Percentiles rank a stretch among this genome's conserved stretches.
These are phyloP conservation scores for Solanum appendiculatum DNA, from an alignment of 257 asterid genomes.

Conservation along the genomic window DNA sequence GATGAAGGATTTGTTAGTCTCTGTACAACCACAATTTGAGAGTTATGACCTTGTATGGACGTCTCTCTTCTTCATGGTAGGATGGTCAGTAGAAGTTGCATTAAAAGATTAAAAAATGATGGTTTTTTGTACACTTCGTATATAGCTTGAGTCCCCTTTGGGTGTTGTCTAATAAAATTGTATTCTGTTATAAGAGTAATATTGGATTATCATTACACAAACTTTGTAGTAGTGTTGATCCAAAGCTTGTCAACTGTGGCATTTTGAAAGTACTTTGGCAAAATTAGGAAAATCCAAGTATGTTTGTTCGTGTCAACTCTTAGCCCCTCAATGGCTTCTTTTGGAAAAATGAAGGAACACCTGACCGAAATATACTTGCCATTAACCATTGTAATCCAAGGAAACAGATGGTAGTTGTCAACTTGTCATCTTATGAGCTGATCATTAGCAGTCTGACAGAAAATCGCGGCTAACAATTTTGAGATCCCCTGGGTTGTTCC, in stretches of 20 bases:
- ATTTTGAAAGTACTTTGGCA: background rate
- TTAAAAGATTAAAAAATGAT: background rate
- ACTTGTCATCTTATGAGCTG: background rate
- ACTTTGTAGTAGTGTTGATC: background rate
- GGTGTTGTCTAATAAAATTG: background rate
- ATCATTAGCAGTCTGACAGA: background rate
- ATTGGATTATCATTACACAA: background rate
- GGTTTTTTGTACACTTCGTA: background rate
- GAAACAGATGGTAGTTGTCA: background rate
- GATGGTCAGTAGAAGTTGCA: background rate
- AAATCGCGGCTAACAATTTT: background rate
- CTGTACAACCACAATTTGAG: background rate
- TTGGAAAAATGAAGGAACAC: background rate
- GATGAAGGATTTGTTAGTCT: background rate
- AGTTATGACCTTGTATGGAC: background rate
- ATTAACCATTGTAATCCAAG: background rate
- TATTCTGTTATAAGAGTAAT: background rate
- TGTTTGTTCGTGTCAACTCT: background rate
- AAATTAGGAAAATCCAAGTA: background rate
- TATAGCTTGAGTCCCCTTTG: background rate
- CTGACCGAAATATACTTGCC: background rate
- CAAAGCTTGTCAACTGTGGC: background rate
- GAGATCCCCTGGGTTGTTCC: background rate
- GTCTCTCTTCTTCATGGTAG: background rate
- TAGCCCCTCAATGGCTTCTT: background rate